These are phyloP conservation scores for Debaryomyces fabryi DNA, from an alignment of 1,139 yeast genomes.

Conservation along the genomic window DNA sequence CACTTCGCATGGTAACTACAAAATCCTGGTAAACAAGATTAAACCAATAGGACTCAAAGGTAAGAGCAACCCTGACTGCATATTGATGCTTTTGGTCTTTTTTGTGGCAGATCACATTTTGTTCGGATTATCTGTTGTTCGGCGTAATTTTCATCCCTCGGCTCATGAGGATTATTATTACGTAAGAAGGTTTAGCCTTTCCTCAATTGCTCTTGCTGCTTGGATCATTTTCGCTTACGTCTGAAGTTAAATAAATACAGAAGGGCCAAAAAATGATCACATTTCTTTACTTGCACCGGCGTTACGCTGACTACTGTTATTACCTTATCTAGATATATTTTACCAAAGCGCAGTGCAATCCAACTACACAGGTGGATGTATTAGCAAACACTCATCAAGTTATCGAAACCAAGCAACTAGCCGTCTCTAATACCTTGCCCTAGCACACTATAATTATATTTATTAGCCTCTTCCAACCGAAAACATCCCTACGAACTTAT, in stretches of 20 bases:
- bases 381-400: not conserved
- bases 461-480: not conserved
- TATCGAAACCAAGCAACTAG: too few relatives aligned
- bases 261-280: not conserved
- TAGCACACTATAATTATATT: not conserved
- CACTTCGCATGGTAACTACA: not conserved
- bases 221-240: not conserved
- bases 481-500: too few relatives aligned
- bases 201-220: not conserved
- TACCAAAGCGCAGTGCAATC: not conserved
- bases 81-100: not conserved
- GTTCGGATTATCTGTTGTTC: not conserved
- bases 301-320: not conserved
- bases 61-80: not conserved
- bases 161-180: not conserved
- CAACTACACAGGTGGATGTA: not conserved
- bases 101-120: not conserved
- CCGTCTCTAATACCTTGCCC: not conserved
- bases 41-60: not conserved
- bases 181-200: not conserved
- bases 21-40: not conserved
- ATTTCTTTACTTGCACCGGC: not conserved
- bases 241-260: not conserved
- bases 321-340: not conserved
- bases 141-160: not conserved